Conservation (phyloP, 129 eudicot species). For the Flaveria trinervia region DNA sequence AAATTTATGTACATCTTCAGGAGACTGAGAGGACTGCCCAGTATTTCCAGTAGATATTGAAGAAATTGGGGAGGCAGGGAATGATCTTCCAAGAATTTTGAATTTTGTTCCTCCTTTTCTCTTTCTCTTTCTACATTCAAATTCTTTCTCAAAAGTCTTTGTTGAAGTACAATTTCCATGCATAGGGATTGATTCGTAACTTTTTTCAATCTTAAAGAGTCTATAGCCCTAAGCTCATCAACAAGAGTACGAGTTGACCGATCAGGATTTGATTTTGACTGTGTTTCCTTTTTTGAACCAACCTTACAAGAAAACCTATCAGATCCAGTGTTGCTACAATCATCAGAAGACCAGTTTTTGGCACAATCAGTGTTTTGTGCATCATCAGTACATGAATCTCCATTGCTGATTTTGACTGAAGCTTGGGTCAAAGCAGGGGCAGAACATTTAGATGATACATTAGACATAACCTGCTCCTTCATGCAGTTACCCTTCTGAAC, state of each 20-base stretch:
- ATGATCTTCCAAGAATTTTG: constrained; percentile 38
- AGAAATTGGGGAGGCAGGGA: constrained; percentile 41
- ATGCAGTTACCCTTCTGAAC: constrained; percentile 38
- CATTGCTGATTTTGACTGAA: constrained; percentile 47
- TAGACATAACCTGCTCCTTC: constrained; percentile 60
- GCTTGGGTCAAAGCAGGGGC: constrained; percentile 61
- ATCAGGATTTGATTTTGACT: constrained; percentile 27
- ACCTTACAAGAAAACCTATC: constrained; percentile 31
- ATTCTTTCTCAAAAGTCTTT: constrained; percentile 34
- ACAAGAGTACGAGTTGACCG: constrained; percentile 43
- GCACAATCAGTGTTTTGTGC: constrained; percentile 35
- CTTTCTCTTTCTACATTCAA: constrained; percentile 32
- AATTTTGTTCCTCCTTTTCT: constrained; percentile 46
- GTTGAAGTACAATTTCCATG: constrained; percentile 27
- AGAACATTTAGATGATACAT: constrained; percentile 63
- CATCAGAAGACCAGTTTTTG: constrained; percentile 50
- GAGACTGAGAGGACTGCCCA: constrained; percentile 34
- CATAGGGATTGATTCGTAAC: constrained; percentile 28
- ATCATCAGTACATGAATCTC: constrained; percentile 59
- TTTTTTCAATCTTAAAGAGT: constrained; percentile 42
- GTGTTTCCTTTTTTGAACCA: constrained; percentile 24
- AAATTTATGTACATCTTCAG: constrained; percentile 29
- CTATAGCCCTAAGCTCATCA: constrained; percentile 53
- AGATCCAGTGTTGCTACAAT: constrained; percentile 42
- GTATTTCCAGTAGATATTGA: constrained; percentile 33